Percentiles rank a stretch among this genome's conserved stretches.
phyloP scores from a whole-genome alignment of 306 rosid genomes.

The Acacia confusa region DNA sequence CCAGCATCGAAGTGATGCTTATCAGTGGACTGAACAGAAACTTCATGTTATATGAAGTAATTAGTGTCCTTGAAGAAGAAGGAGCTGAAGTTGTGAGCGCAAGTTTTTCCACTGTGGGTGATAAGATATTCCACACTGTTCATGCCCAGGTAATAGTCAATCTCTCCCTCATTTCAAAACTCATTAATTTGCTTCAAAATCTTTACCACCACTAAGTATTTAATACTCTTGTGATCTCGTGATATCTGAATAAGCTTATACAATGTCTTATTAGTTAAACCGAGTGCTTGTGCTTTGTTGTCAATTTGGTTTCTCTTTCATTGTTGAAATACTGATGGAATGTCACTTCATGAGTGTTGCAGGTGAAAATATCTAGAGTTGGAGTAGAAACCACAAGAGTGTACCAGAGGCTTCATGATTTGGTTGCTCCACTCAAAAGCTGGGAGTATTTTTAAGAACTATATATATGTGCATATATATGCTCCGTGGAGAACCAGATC shows the following conservation, averaged over 20 bases:
- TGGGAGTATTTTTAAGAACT: constrained; percentile 20
- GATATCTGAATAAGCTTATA: too few relatives aligned
- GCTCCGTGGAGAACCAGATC: not conserved
- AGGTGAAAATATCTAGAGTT: constrained; percentile 68
- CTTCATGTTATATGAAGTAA: constrained; percentile 57
- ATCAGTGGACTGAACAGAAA: constrained; percentile 51
- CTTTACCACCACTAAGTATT: too few relatives aligned
- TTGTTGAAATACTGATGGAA: not conserved
- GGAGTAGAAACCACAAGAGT: constrained; percentile 68
- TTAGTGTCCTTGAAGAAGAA: constrained; percentile 62
- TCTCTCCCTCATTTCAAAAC: not conserved
- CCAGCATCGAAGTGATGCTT: constrained; percentile 53
- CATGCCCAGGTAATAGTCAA: constrained; percentile 61
- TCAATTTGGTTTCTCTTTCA: not conserved
- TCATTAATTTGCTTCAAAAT: not conserved
- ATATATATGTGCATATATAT: too few relatives aligned
- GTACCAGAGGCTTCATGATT: constrained; percentile 48
- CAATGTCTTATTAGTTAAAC: too few relatives aligned
- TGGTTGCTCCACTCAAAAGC: constrained; percentile 34
- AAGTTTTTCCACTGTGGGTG: constrained; percentile 41
- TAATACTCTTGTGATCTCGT: too few relatives aligned
- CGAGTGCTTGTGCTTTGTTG: too few relatives aligned
- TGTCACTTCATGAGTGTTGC: not conserved
- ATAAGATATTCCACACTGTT: constrained; percentile 51
- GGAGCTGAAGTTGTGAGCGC: constrained; percentile 69